Evolutionary conservation across 768 basidiomycete genomes (phyloP), one percentile per base, ranked within the genome.

Genomic region (Leccinellum albellum): DNA sequence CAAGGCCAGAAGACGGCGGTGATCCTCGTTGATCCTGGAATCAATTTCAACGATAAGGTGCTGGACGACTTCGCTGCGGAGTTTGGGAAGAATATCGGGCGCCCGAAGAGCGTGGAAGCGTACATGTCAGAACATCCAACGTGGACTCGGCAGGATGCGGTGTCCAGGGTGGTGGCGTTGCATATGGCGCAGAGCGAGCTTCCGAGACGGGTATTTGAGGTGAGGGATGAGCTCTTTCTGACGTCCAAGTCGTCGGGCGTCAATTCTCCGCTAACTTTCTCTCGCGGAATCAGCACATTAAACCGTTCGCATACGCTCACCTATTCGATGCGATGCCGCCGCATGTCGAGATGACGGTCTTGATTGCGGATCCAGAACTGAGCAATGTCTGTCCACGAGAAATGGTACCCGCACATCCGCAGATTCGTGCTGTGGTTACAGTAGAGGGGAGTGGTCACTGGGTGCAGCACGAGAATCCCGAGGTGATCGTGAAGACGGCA

Each of bases 71-170:
- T 54, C 17, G 60, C 14, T 17, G 23, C 4, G 10, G 15, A 7
- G 8, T 20, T 6, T 6, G 31, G 47, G 14, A n/a, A 23, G 9
- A 33, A 55, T 31, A 53, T 59, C 35, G 17, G 14, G 6, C 28
- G 51, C 23, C 42, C 55, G 6, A 57, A 47, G 29, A 55, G 54
- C n/a, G 40, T 60, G 12, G 60, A 61, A 24, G 37, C n/a, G 5
- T 33, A 45, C 29, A 53, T 55, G 57, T 24, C 54, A 3, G 50
- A 55, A 7, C 21, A 61, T 26, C 65, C 65, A 9, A 53, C 32
- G 2, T 66, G 65, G 65, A 62, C 56, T 2, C 60, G 53, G 13
- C 40, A 46, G 40, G 62, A 66, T 12, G 50, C 32, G 4, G 58
- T 61, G 2, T 58, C 57, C 35, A 55, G 61, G 21, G 51, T 60